These are phyloP conservation scores for Aegilops umbellulata DNA, from an alignment of 176 grass and related monocot species.

Conservation along the genomic window DNA sequence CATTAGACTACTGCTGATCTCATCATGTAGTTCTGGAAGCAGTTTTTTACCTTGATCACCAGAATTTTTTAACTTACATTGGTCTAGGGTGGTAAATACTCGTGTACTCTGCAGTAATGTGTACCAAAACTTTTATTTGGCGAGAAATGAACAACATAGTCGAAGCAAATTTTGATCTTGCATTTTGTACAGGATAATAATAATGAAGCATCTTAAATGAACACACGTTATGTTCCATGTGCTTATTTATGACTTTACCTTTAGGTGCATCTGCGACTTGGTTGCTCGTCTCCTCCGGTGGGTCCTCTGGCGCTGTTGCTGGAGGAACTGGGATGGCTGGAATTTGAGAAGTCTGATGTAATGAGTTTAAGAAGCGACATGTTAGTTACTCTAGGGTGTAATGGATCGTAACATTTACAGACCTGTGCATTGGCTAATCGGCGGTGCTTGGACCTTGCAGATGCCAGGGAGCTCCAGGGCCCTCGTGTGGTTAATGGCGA, in stretches of 20 bases:
- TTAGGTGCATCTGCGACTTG: constrained; percentile 25
- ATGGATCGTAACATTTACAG: constrained; percentile 15
- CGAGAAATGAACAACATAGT: background rate
- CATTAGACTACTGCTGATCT: background rate
- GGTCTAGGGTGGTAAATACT: background rate
- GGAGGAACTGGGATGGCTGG: constrained; percentile 8
- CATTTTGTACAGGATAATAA: constrained; percentile 14
- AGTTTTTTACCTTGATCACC: background rate
- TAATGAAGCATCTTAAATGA: constrained; percentile 11
- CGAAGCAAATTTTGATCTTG: background rate
- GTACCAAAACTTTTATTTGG: background rate
- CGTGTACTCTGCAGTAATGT: background rate
- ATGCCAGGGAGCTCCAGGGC: constrained; percentile 55
- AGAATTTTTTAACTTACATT: constrained; percentile 3
- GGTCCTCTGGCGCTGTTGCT: background rate
- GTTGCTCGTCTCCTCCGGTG: background rate
- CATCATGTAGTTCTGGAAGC: background rate
- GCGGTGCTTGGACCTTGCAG: constrained; percentile 69
- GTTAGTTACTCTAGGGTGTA: background rate
- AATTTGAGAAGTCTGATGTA: background rate
- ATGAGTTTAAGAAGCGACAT: background rate
- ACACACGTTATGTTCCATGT: background rate
- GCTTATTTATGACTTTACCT: constrained; percentile 33
- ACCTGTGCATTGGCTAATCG: constrained; percentile 61
- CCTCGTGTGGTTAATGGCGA: constrained; percentile 69